Evolutionary conservation across 352 stramenopile genomes (phyloP).

Genomic region (Globisporangium nunn): DNA sequence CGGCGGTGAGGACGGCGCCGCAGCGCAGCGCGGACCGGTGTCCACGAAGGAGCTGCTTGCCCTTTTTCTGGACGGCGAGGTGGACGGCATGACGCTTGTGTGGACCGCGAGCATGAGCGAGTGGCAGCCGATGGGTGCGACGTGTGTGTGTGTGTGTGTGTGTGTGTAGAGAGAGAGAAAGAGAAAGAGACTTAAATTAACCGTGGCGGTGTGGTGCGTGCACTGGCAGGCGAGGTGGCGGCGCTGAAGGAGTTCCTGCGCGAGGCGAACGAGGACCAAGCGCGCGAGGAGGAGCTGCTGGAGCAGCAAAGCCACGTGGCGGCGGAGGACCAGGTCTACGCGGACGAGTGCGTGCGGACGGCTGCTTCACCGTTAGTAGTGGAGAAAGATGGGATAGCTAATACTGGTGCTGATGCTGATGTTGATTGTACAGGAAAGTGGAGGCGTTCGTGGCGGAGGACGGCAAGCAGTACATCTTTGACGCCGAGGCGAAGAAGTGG

Average conservation of each 20-base stretch:
- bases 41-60: slow-evolving; percentile 45
- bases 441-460: slow-evolving; percentile 56
- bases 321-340: slow-evolving; percentile 45
- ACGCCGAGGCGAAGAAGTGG: slow-evolving; percentile 56
- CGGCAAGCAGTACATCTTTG: slow-evolving; percentile 64
- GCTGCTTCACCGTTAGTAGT: neutral
- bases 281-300: slow-evolving; percentile 42
- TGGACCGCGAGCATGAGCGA: slow-evolving; percentile 41
- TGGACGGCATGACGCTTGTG: slow-evolving; percentile 70
- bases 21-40: slow-evolving; percentile 27
- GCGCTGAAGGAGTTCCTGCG: slow-evolving; percentile 63
- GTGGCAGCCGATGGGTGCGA: slow-evolving; percentile 51
- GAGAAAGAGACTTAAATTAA: neutral
- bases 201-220: neutral
- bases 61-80: slow-evolving; percentile 55
- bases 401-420: neutral
- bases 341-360: slow-evolving; percentile 27
- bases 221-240: slow-evolving; percentile 33
- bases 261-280: slow-evolving; percentile 58
- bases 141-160: neutral
- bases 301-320: slow-evolving; percentile 30
- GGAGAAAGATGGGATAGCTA: neutral
- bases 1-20: slow-evolving; percentile 1
- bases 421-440: slow-evolving; percentile 15
- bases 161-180: neutral